phyloP scores from a whole-genome alignment of 108 stramenopile genomes.

The Cyclostephanos invisitatus region DNA sequence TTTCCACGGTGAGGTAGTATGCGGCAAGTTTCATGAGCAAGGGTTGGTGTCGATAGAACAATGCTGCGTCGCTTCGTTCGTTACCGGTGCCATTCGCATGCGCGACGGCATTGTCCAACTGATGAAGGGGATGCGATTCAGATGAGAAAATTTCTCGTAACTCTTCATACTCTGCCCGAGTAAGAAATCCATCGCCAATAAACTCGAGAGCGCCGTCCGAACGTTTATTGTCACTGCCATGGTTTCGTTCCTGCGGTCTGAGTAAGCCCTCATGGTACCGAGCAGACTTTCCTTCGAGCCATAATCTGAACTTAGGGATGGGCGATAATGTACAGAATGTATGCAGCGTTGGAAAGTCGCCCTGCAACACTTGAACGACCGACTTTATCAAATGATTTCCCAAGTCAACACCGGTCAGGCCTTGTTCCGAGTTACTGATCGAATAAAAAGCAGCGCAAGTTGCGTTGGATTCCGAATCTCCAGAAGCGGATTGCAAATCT shows the following conservation, averaged over 20 bases:
- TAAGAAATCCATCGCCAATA: conserved; percentile 42
- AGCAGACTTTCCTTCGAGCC: conserved; percentile 69
- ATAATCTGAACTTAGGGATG: conserved; percentile 83
- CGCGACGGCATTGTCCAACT: conserved; percentile 11
- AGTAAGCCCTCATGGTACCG: conserved; percentile 25
- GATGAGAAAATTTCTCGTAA: conserved; percentile 25
- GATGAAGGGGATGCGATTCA: conserved; percentile 17
- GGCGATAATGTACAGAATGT: conserved; percentile 90
- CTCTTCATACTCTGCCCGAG: conserved; percentile 33
- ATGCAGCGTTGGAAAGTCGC: conserved; percentile 58
- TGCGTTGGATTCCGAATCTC: conserved; percentile 28
- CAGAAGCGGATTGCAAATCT: conserved; percentile 42
- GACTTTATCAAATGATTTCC: conserved; percentile 89
- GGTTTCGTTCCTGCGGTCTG: not conserved
- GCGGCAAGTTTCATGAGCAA: conserved; percentile 70
- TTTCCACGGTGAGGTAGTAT: conserved; percentile 68
- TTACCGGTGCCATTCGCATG: conserved; percentile 5
- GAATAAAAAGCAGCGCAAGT: conserved; percentile 92
- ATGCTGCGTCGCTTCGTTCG: not conserved
- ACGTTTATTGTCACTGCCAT: not conserved
- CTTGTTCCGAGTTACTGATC: conserved; percentile 82
- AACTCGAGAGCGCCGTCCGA: conserved; percentile 5
- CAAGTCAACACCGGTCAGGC: conserved; percentile 86
- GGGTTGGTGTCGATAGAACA: conserved; percentile 42
- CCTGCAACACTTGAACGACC: conserved; percentile 59